Evolutionary conservation across 139 green algal species (phyloP), one percentile per base, ranked within the genome.

Genomic region (Chlamydomonas sp.): DNA sequence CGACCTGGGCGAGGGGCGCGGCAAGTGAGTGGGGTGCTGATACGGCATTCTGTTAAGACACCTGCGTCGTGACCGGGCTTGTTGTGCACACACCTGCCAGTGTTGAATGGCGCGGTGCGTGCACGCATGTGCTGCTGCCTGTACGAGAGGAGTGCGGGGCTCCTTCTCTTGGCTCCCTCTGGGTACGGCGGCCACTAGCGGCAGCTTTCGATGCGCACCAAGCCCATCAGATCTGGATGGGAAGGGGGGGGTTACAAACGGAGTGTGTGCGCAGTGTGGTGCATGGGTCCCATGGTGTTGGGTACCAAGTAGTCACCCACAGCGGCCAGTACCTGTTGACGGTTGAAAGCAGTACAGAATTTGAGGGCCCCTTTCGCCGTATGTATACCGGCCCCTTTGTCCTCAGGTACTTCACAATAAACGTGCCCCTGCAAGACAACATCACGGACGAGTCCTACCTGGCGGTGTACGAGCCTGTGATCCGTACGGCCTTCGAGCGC

Each of bases 371-470:
- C 59, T 57, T 3, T 5, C 57, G 60, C 77, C 8, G 78, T 73
- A 61, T 49, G 31, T 49, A 49, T 49, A 49, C 31, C 31, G 31
- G 31, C 31, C 31, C 31, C 31, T 49, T 49, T 49, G 31, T 49
- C 31, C 31, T 31, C 82, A 86, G 82, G 82, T 86, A 86, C 85
- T 97, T 96, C 91, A 81, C 83, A 14, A 74, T 98, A 62, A 98
- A 98, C 89, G 94, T 98, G 63, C 96, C 96, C 4, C 85, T 96
- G 18, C 92, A 95, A 75, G 97, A 99, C 77, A 98, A 98, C 66
- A 97, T 99, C 64, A 94, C 94, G 72, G 98, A 99, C 86, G 92
- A 93, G 2, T 91, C 91, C 4, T 99, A 96, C 79, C 73, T 95
- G 78, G 64, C 49, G 6, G 91, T 99, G n/a, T 99, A 99, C 91